Base-by-base conservation (phyloP, 768 basidiomycete species). In the Arthromyces matolae region DNA sequence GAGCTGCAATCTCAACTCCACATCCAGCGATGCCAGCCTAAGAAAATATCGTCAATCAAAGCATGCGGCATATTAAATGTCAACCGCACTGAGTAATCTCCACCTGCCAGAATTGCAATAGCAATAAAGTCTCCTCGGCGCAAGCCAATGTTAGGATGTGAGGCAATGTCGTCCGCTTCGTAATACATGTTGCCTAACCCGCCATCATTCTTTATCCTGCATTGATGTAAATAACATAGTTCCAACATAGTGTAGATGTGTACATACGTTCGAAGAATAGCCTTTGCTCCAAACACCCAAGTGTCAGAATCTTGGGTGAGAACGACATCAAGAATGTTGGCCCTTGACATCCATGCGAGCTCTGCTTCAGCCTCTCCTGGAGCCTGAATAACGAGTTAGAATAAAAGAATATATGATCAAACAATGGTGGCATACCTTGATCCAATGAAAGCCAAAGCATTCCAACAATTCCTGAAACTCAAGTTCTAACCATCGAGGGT, bases 361-460 rank as follows among this genome's bases (percentile, higher is more conserved):
- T 52, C 44, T 19, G 44, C 50, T 16, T 45, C 50, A 28, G 50
- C 50, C 25, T 51, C 45, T 9, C 45, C 50, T 31, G 47, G 42
- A 18, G 51, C 51, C 51, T 52, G 23, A 9, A 4, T 14, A 0
- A 24, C 42, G n/a, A n/a, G n/a, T 24, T 8, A 40, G 19, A 18
- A 39, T 14, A 18, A 14, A 34, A 24, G 9, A 18, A 12, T 24
- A n/a, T 23, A 29, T 10, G 27, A 8, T 33, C 19, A 13, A 12
- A 9, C 24, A 20, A 3, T 13, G 20, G 27, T 8, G 18, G 43
- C 52, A 25, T 24, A 47, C 52, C 42, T 50, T 45, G 34, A 54
- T 14, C 45, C 45, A 50, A 5, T 24, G 36, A 35, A 54, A 47
- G 13, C 22, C 45, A 14, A 54, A 28, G 13, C 12, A 6, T 27